Base-by-base conservation (phyloP, 129 eudicot species). In the Flaveria trinervia region DNA sequence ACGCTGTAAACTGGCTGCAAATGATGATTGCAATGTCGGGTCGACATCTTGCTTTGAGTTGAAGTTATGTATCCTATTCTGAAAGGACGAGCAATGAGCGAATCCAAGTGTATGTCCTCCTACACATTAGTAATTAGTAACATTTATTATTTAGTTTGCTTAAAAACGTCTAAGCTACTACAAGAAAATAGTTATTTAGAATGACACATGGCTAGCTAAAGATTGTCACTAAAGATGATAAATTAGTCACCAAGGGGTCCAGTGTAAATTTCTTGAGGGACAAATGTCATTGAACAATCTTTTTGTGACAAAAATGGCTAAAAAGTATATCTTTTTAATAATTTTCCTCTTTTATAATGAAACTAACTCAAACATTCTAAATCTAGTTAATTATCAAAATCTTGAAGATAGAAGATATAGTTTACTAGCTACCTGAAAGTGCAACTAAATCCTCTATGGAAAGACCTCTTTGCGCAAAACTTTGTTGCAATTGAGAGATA, bases 91-190 rank as follows among this genome's bases (percentile, higher is more conserved):
- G 71, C 96, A 89, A 69, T 92, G 97, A 46, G 91, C 74, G 73
- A 89, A 92, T 28, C 97, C 97, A 7, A 89, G 88, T 10, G 96
- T 89, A 57, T 89, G 97, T 0, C 91, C 96, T 71, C 97, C 97
- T 90, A 74, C 65, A 84, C 50, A 76, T 55, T 44, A 18, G 30
- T 17, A 55, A 67, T 2, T n/a, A 20, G 10, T 7, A 13, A 57
- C 4, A 2, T 14, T 14, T 14, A 5, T 4, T 30, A 5, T 4
- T 30, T 16, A 0, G 2, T 69, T 45, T 9, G 17, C 57, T 22
- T 51, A 0, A 51, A 51, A 51, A 51, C 0, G 1, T 45, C 12
- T 45, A 45, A 1, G 2, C 9, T n/a, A 10, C 9, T n/a, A 52
- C 57, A 16, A 16, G 14, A 5, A 15, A 14, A n/a, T 16, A 7